Evolutionary conservation across 2,329 filamentous ascomycete species (phyloP).

Genomic region (Didymella pinodella): DNA sequence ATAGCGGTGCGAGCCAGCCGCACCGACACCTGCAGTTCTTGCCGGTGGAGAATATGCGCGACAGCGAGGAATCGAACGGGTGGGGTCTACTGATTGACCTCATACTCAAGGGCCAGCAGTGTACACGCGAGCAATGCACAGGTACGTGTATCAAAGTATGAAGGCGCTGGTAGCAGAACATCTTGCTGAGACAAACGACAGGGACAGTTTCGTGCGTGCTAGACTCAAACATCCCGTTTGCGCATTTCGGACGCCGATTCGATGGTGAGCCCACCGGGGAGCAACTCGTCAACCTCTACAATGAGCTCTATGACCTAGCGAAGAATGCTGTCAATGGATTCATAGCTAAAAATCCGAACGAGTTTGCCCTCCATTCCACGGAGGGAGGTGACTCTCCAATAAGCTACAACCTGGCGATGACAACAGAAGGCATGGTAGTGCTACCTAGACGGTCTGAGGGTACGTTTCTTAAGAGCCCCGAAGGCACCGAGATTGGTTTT

Average conservation of each 20-base stretch:
- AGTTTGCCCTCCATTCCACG: constrained; percentile 34
- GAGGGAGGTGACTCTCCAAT: constrained; percentile 55
- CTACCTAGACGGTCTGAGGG: constrained; percentile 60
- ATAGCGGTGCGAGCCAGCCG: constrained; percentile 75
- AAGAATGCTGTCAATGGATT: constrained; percentile 51
- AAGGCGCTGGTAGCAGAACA: neutral
- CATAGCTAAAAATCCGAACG: constrained; percentile 47
- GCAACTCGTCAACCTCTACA: constrained; percentile 47
- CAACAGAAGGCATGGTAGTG: constrained; percentile 61
- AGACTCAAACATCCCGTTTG: constrained; percentile 55
- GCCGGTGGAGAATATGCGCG: constrained; percentile 69
- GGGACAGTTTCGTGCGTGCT: constrained; percentile 24
- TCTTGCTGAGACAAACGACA: constrained; percentile 20
- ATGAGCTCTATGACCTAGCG: constrained; percentile 45
- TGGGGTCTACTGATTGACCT: constrained; percentile 62
- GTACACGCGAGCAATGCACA: constrained; percentile 1
- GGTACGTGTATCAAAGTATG: neutral
- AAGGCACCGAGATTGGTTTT: constrained; percentile 50
- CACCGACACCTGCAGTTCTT: constrained; percentile 77
- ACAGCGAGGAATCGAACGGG: constrained; percentile 40
- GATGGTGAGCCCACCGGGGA: constrained; percentile 51
- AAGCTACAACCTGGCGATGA: constrained; percentile 68
- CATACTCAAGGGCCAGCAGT: constrained; percentile 35
- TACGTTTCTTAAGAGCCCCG: constrained; percentile 51
- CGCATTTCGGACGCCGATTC: constrained; percentile 57